Evolutionary conservation across 2,329 filamentous ascomycete genomes (phyloP).

Genomic region (Cladorrhinum sp.): DNA sequence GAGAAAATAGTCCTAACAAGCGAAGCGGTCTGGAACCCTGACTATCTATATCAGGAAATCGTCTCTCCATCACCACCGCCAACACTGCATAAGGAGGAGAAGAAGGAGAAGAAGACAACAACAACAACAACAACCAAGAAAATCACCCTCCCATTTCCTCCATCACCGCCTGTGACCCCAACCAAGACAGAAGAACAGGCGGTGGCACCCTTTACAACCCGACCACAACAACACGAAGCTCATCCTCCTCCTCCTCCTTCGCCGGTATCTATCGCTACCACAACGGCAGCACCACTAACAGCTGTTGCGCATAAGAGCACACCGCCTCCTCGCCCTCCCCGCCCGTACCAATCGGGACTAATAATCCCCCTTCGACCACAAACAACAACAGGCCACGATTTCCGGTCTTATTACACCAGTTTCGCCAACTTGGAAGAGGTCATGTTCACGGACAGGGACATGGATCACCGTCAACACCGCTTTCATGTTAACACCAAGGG

Average conservation of each 20-base stretch:
- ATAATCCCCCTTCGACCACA: not conserved
- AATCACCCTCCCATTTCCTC: too few relatives aligned
- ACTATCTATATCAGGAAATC: not conserved
- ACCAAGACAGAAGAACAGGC: too few relatives aligned
- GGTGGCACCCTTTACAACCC: too few relatives aligned
- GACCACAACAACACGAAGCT: not conserved
- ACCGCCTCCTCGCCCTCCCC: not conserved
- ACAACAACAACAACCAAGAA: not conserved
- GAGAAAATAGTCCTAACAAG: not conserved
- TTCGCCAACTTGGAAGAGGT: conserved; percentile 11
- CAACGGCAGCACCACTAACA: not conserved
- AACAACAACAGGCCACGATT: not conserved
- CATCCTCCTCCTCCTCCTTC: not conserved
- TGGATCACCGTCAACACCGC: too few relatives aligned
- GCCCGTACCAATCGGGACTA: not conserved
- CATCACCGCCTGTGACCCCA: not conserved
- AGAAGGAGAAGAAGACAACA: not conserved
- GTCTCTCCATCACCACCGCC: too few relatives aligned
- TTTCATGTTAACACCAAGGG: too few relatives aligned
- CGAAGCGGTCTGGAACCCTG: not conserved
- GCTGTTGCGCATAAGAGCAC: not conserved
- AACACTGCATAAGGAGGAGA: too few relatives aligned
- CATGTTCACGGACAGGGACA: not conserved
- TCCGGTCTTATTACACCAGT: not conserved
- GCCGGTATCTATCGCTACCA: not conserved